Percentiles rank a stretch among this genome's conserved stretches.
These are phyloP conservation scores for Ceratocystis ficicola DNA, from an alignment of 2,329 filamentous ascomycete genomes.

Conservation along the genomic window DNA sequence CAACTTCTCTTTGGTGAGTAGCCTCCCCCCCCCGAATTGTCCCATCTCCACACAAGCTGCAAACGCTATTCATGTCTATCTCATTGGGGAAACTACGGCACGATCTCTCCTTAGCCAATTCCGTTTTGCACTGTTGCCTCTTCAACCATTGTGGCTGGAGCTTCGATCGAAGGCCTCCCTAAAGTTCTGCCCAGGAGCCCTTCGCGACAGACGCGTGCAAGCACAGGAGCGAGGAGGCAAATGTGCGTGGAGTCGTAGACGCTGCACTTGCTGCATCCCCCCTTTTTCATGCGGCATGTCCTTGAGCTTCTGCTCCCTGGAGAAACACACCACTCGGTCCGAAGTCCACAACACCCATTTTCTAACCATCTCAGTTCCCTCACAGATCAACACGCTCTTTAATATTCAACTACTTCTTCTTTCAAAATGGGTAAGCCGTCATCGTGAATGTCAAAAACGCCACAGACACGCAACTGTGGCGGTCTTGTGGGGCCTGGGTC, in stretches of 20 bases:
- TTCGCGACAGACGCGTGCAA: constrained; percentile 6
- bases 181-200: no score
- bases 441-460: not conserved
- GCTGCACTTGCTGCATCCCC: constrained; percentile 13
- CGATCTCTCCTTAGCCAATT: not conserved
- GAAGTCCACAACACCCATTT: not conserved
- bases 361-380: not conserved
- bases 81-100: not conserved
- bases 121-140: not conserved
- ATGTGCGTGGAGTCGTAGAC: constrained; percentile 11
- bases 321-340: not conserved
- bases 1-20: constrained; percentile 14
- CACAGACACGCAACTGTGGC: not conserved
- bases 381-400: constrained; percentile 3
- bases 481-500: not conserved
- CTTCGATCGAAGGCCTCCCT: no score
- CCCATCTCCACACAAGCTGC: no score
- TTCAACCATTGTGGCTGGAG: no score
- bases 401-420: not conserved
- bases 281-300: constrained; percentile 17
- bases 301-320: not conserved
- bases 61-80: not conserved
- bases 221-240: not conserved
- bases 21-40: not conserved
- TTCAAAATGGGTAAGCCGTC: constrained; percentile 6